Conservation (phyloP, 2,329 filamentous ascomycete species). For the Parascedosporium putredinis region DNA sequence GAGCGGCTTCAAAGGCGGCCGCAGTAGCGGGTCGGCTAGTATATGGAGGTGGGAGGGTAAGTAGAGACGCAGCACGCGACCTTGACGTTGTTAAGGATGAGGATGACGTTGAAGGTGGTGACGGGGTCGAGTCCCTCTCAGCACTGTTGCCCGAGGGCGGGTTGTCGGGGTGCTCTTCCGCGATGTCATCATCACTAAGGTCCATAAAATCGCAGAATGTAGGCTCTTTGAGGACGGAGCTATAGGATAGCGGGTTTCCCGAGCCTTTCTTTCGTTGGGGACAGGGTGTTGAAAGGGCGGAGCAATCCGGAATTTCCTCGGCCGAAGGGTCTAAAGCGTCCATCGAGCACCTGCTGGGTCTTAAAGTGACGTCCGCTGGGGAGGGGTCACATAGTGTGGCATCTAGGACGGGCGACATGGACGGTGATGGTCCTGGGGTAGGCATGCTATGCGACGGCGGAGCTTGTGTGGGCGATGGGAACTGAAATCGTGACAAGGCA, state of each 20-base stretch:
- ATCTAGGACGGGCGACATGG: conserved; percentile 18
- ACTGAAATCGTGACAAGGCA: conserved; percentile 15
- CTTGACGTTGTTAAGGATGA: conserved; percentile 8
- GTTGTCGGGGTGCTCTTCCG: conserved; percentile 26
- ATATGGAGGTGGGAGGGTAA: conserved; percentile 35
- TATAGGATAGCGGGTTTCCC: background rate
- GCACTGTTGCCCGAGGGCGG: background rate
- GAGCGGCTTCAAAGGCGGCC: conserved; percentile 43
- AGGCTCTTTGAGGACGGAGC: conserved; percentile 35
- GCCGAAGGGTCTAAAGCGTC: background rate
- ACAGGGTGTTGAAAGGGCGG: background rate
- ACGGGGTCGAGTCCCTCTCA: background rate
- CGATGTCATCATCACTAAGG: conserved; percentile 48
- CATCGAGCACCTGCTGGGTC: background rate
- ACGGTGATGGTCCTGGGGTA: conserved; percentile 24
- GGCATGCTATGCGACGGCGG: conserved; percentile 17
- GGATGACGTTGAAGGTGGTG: conserved; percentile 10
- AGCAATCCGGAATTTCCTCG: background rate
- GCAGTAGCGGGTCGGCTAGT: conserved; percentile 31
- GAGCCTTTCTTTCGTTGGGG: background rate
- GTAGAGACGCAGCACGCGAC: conserved; percentile 21
- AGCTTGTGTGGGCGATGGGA: conserved; percentile 13
- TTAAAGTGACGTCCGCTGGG: background rate
- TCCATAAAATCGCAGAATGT: conserved; percentile 42
- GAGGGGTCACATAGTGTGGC: conserved; percentile 15